Evolutionary conservation across 1,284 basidiomycete species (phyloP), one percentile per base, ranked within the genome.

Genomic region (Ceratobasidium sp.): DNA sequence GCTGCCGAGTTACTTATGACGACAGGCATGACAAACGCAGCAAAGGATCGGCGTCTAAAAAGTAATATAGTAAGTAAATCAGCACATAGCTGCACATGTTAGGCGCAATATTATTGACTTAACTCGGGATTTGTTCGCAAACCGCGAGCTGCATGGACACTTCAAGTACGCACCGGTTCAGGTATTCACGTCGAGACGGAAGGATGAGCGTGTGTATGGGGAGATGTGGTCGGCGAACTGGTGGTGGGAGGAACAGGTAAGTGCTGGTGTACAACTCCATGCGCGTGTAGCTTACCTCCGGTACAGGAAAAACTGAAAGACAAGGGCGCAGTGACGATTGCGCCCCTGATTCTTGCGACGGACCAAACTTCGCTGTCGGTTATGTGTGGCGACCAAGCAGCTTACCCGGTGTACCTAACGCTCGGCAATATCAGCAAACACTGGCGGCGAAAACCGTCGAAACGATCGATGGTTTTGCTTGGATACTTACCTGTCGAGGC

Each of bases 401-500:
- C 46, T 0, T 64, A 64, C 46, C 62, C 62, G 8, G 62, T 64
- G 21, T 64, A 64, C n/a, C 36, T 64, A 7, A 49, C 46, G 16
- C 16, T 74, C 7, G 71, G 73, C 8, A 36, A 36, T 9, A 36
- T 36, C 33, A 36, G 33, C 33, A 36, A 36, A 36, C 6, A 11
- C 16, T 3, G 49, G 7, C 63, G 56, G 23, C 63, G 73, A 3
- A 58, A 74, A 33, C 53, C 63, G 6, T 53, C 44, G 1, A 62
- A 70, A 46, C 58, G 25, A 11, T 72, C 72, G 8, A 70, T 66
- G 36, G 16, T 58, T 0, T 30, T 74, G n/a, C n/a, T 73, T 0
- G 66, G 74, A 1, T 74, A 74, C 61, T 46, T 73, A 30, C 74
- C 74, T 3, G 59, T 74, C 18, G 66, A 69, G 0, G 38, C 14